Conservation (phyloP, 148 eudicot species). For the Beta vulgaris region DNA sequence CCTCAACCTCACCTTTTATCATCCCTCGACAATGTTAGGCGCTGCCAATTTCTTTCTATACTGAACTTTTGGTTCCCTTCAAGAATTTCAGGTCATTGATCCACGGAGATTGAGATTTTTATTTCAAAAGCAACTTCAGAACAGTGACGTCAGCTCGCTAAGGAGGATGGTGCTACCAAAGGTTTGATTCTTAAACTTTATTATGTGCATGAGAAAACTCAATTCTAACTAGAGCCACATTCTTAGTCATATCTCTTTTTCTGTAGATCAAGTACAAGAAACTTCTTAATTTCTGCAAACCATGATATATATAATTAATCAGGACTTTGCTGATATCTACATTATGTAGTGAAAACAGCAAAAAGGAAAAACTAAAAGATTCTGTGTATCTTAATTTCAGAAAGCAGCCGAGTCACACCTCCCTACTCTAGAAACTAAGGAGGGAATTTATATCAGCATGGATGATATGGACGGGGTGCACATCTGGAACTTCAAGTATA, state of each 20-base stretch:
- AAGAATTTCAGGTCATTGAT: conserved; percentile 50
- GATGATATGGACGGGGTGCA: conserved; percentile 73
- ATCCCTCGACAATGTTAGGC: no score
- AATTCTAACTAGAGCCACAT: not conserved
- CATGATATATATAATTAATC: not conserved
- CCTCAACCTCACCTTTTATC: no score
- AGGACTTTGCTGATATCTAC: not conserved
- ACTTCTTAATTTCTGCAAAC: not conserved
- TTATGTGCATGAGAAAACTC: not conserved
- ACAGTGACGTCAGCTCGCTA: conserved; percentile 70
- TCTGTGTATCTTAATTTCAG: conserved; percentile 29
- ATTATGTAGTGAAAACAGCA: not conserved
- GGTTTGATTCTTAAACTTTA: conserved; percentile 36
- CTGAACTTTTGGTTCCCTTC: not conserved
- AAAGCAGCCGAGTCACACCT: conserved; percentile 74
- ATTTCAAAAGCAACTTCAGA: conserved; percentile 75
- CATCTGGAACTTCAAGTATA: conserved; percentile 82
- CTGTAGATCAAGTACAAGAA: not conserved
- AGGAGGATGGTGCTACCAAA: conserved; percentile 82
- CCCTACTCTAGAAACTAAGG: conserved; percentile 59
- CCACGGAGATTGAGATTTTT: conserved; percentile 51
- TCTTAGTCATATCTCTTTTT: not conserved
- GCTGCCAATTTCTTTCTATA: not conserved
- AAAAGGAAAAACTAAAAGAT: not conserved
- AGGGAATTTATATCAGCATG: conserved; percentile 66